These are phyloP conservation scores for Coemansia furcata DNA, from an alignment of 192 early-diverging fungal species.

Conservation along the genomic window DNA sequence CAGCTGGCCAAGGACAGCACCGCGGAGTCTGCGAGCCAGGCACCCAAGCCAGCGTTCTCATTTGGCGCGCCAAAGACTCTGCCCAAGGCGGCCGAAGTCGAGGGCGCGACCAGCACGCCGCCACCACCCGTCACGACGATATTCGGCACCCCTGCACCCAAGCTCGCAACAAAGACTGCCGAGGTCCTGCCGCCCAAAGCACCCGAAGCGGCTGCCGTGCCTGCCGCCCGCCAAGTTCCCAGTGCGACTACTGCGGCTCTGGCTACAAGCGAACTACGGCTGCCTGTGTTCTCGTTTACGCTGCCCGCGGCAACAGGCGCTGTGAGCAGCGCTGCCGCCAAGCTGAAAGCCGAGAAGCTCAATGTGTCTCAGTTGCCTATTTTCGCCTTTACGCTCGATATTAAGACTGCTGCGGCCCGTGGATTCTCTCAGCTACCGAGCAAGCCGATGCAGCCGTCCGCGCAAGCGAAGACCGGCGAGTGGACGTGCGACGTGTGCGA, in stretches of 20 bases:
- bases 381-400: constrained; percentile 21
- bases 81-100: background rate
- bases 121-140: constrained; percentile 16
- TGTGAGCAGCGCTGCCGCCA: background rate
- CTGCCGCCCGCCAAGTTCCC: background rate
- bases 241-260: background rate
- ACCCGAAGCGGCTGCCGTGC: background rate
- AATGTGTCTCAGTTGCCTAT: constrained; percentile 12
- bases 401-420: background rate
- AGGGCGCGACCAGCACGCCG: constrained; percentile 3
- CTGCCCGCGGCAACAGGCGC: background rate
- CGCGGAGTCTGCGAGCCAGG: background rate
- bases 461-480: background rate
- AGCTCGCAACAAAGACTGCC: background rate
- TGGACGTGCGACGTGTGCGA: constrained; percentile 28
- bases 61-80: background rate
- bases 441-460: background rate
- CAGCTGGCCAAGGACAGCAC: background rate
- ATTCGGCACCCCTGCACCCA: constrained; percentile 6
- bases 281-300: constrained; percentile 13
- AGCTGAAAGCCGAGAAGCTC: constrained; percentile 4
- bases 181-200: constrained; percentile 7
- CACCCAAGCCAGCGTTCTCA: background rate
- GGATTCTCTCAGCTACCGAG: background rate
- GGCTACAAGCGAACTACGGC: constrained; percentile 11